Evolutionary conservation across 108 stramenopile species (phyloP).

Genomic region (Stephanodiscus minutulus): DNA sequence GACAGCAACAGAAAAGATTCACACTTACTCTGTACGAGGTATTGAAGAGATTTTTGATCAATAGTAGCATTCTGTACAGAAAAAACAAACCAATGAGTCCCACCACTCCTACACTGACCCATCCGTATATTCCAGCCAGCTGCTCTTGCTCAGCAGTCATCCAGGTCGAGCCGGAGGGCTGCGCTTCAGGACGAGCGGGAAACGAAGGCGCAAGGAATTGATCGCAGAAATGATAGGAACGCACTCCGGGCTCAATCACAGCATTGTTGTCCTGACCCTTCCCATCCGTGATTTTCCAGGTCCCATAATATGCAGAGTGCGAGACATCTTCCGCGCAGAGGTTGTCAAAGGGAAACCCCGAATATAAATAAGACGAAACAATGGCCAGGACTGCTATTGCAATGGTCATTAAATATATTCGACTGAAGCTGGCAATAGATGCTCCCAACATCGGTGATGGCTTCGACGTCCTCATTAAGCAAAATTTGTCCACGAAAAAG

Average conservation of each 20-base stretch:
- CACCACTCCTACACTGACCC: conserved; percentile 45
- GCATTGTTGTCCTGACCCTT: conserved; percentile 32
- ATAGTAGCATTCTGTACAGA: conserved; percentile 26
- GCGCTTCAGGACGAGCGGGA: conserved; percentile 57
- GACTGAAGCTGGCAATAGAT: conserved; percentile 69
- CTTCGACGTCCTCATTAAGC: conserved; percentile 81
- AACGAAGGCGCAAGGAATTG: conserved; percentile 47
- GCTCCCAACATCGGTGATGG: conserved; percentile 69
- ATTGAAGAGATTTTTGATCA: conserved; percentile 33
- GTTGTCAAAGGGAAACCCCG: conserved; percentile 87
- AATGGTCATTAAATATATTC: conserved; percentile 69
- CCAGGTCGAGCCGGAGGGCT: conserved; percentile 61
- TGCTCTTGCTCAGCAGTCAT: conserved; percentile 79
- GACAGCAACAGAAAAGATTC: background rate
- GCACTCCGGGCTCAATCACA: conserved; percentile 31
- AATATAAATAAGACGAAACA: conserved; percentile 74
- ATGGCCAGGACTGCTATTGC: conserved; percentile 73
- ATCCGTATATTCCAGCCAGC: conserved; percentile 65
- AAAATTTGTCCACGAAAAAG: conserved; percentile 77
- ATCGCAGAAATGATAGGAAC: conserved; percentile 51
- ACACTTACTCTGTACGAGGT: conserved; percentile 39
- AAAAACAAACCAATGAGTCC: conserved; percentile 45
- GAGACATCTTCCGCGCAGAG: conserved; percentile 62
- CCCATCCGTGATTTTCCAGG: conserved; percentile 45
- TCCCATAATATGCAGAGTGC: conserved; percentile 50